phyloP scores from a whole-genome alignment of 169 alveolate species.

The Plasmodium yoelii region DNA sequence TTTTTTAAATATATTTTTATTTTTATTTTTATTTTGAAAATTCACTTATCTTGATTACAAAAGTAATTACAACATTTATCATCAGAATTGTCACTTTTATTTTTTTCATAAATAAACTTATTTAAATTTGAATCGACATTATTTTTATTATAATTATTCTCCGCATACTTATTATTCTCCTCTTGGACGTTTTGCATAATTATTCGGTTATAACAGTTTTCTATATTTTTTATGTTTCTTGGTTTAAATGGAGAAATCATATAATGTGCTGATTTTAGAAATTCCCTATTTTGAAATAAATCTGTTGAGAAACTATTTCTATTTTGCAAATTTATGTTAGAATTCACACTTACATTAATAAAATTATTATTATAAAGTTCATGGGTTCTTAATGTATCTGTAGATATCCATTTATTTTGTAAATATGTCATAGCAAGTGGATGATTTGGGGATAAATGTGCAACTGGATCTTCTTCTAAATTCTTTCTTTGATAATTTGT shows the following conservation, averaged over 20 bases:
- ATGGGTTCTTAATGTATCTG: constrained; percentile 81
- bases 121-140: not conserved
- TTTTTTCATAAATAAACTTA: constrained; percentile 1
- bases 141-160: constrained; percentile 1
- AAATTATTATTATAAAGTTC: constrained; percentile 81
- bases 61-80: constrained; percentile 39
- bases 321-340: constrained; percentile 36
- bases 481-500: not conserved
- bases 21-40: no score
- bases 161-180: constrained; percentile 12
- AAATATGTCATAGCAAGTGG: constrained; percentile 82
- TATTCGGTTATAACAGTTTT: constrained; percentile 33
- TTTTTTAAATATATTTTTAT: no score
- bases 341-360: constrained; percentile 47
- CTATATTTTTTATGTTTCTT: constrained; percentile 37
- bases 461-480: constrained; percentile 33
- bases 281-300: constrained; percentile 18
- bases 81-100: not conserved
- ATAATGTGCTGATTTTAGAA: constrained; percentile 41
- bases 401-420: constrained; percentile 81
- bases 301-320: constrained; percentile 18
- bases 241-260: constrained; percentile 40
- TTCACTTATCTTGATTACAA: not conserved
- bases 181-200: constrained; percentile 24
- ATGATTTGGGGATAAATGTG: constrained; percentile 77